Evolutionary conservation across 768 basidiomycete species (phyloP), one percentile per base, ranked within the genome.

Genomic region (Kwoniella sp.): DNA sequence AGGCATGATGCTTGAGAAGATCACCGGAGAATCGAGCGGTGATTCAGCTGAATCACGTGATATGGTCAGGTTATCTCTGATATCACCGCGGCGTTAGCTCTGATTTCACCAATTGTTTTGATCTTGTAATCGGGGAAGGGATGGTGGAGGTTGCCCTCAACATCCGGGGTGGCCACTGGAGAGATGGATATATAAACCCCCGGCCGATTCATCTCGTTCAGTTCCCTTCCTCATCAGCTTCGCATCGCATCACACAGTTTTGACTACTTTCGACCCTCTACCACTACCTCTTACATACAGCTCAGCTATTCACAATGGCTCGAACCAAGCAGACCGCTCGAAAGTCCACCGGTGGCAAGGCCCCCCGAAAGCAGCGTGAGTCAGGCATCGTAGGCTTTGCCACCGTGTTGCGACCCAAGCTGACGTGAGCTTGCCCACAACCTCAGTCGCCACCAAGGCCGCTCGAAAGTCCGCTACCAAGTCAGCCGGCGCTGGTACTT

Each of bases 301-400:
- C 6, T 15, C 5, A 50, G 29, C 20, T 25, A 38, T 29, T 33
- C 27, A 45, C 44, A 36, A 42, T 50, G 54, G 47, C 43, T 26
- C 52, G 46, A 34, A 46, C 59, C 26, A 61, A 52, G 89, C 91
- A 93, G 88, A 93, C 90, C 75, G 91, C 91, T 72, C 89, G 90
- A 78, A 93, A 93, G 81, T 92, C 90, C 50, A 93, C 92, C 57
- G 92, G 92, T 85, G 90, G 89, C 84, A 62, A 71, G 77, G 76
- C 73, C 22, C 65, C 53, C 28, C 56, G 56, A 63, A 81, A 77
- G 71, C 70, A 75, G 51, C 62, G 49, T 59, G 44, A 32, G 46
- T 59, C 25, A 20, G 7, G 11, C 15, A n/a, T 36, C 42, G 19
- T 40, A 15, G 14, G 27, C 26, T 42, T 38, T 20, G 23, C 34